Conservation (phyloP, 2,329 filamentous ascomycete species). For the Aspergillus thermomutatus region DNA sequence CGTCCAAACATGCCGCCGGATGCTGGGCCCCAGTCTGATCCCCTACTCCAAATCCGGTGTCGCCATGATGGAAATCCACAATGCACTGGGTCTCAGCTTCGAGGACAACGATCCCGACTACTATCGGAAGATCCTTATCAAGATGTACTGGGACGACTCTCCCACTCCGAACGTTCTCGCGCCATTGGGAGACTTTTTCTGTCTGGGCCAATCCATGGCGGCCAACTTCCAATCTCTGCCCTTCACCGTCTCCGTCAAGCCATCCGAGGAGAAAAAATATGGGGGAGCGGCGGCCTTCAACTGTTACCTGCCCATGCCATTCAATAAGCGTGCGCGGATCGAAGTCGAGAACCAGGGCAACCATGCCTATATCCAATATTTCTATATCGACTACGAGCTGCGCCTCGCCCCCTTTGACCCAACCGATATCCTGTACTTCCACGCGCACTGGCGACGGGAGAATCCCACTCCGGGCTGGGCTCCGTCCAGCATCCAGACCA, state of each 20-base stretch:
- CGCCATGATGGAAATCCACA: conserved; percentile 35
- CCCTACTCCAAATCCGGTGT: conserved; percentile 34
- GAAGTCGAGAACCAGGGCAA: conserved; percentile 36
- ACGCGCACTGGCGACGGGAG: conserved; percentile 32
- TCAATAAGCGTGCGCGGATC: conserved; percentile 34
- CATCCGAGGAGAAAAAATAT: conserved; percentile 33
- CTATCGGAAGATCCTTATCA: conserved; percentile 35
- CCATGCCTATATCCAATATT: conserved; percentile 34
- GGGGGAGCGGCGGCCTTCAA: conserved; percentile 34
- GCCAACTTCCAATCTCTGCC: conserved; percentile 35
- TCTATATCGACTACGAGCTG: conserved; percentile 37
- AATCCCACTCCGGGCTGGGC: conserved; percentile 30
- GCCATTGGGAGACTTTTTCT: conserved; percentile 34
- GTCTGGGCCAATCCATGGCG: conserved; percentile 30
- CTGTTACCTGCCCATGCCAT: conserved; percentile 29
- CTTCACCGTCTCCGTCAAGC: conserved; percentile 32
- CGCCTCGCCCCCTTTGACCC: conserved; percentile 19
- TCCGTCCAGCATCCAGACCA: conserved; percentile 25
- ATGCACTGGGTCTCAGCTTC: conserved; percentile 31
- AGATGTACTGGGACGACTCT: conserved; percentile 36
- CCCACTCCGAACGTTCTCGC: conserved; percentile 29
- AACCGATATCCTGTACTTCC: conserved; percentile 29
- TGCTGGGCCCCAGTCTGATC: conserved; percentile 31
- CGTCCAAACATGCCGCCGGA: conserved; percentile 33
- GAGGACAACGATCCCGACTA: conserved; percentile 35